A percentile compares a stretch with the other conserved stretches of the same genome.
These are phyloP conservation scores for Lactifluus volemus DNA, from an alignment of 768 basidiomycete species.

Conservation along the genomic window DNA sequence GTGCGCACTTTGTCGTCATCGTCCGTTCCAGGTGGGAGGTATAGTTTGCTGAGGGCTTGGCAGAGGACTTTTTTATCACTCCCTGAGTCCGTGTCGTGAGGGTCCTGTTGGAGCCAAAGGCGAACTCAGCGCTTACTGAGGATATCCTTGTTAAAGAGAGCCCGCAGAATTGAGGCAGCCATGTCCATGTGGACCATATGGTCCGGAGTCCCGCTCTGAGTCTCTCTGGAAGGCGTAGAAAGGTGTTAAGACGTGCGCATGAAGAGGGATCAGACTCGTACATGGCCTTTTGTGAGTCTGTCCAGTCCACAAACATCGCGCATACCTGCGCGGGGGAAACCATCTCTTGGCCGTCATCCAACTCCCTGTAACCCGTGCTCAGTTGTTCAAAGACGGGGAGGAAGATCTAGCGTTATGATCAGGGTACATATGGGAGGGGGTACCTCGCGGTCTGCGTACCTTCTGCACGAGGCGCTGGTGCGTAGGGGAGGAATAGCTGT, in stretches of 20 bases:
- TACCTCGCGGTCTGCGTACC: constrained; percentile 34
- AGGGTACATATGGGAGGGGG: neutral
- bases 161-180: constrained; percentile 42
- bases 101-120: no score
- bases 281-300: constrained; percentile 67
- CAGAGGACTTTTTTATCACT: constrained; percentile 41
- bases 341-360: constrained; percentile 70
- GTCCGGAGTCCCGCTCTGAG: constrained; percentile 33
- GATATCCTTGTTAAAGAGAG: constrained; percentile 39
- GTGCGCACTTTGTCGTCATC: constrained; percentile 53
- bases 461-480: constrained; percentile 71
- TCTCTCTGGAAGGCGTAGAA: constrained; percentile 27
- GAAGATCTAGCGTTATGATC: constrained; percentile 45
- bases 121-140: constrained; percentile 37
- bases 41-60: constrained; percentile 39
- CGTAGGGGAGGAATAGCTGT: constrained; percentile 65
- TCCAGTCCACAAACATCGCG: constrained; percentile 82
- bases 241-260: neutral
- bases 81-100: constrained; percentile 25
- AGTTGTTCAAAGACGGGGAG: constrained; percentile 58
- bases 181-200: constrained; percentile 46
- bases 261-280: constrained; percentile 28
- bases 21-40: constrained; percentile 64
- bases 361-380: constrained; percentile 45
- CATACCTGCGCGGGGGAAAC: constrained; percentile 64